These are phyloP conservation scores for Beauveria brongniartii DNA, from an alignment of 2,329 filamentous ascomycete species.

Conservation along the genomic window DNA sequence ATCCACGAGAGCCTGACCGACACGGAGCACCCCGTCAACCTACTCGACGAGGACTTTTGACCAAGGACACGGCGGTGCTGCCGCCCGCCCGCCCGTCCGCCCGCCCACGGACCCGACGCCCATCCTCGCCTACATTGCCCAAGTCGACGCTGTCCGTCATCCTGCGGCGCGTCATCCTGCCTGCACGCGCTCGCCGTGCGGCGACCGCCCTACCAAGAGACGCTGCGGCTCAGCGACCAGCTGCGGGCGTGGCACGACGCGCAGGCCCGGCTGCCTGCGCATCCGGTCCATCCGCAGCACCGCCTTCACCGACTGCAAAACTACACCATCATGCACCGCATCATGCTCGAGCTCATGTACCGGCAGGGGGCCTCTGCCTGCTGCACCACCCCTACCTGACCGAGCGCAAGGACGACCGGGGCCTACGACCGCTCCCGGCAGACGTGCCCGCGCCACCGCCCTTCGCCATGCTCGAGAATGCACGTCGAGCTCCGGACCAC, in stretches of 20 bases:
- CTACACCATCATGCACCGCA: conserved; percentile 38
- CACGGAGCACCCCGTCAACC: conserved; percentile 36
- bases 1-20: conserved; percentile 40
- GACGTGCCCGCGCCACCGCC: conserved; percentile 34
- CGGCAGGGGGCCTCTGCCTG: conserved; percentile 40
- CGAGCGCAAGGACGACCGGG: conserved; percentile 28
- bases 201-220: conserved; percentile 27
- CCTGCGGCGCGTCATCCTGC: conserved; percentile 33
- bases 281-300: conserved; percentile 34
- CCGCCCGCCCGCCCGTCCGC: conserved; percentile 29
- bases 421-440: conserved; percentile 31
- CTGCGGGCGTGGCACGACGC: conserved; percentile 27
- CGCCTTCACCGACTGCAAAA: conserved; percentile 34
- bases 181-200: conserved; percentile 31
- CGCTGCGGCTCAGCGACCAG: conserved; percentile 29
- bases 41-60: conserved; percentile 44
- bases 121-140: conserved; percentile 32
- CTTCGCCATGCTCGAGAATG: conserved; percentile 36
- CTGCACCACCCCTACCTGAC: conserved; percentile 41
- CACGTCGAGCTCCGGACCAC: conserved; percentile 38
- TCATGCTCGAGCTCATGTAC: conserved; percentile 41
- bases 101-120: conserved; percentile 35
- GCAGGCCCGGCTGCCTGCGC: conserved; percentile 31
- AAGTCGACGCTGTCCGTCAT: conserved; percentile 37
- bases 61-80: conserved; percentile 32